Base-by-base conservation (phyloP, 352 stramenopile species). In the Nothophytophthora sp. region DNA sequence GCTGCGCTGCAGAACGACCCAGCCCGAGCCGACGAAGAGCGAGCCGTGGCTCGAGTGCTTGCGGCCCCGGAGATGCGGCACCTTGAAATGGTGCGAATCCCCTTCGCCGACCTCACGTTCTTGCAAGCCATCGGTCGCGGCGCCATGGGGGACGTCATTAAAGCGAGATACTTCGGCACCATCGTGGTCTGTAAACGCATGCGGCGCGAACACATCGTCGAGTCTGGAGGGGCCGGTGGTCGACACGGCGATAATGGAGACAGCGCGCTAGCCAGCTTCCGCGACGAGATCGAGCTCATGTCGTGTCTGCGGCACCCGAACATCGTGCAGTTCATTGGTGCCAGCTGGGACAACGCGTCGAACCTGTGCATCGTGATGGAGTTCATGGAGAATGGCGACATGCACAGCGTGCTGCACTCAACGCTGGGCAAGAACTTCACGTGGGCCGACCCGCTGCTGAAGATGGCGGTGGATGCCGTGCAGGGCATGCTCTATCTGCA, bases 401-500 rank as follows among this genome's bases (percentile, higher is more conserved):
- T 95, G 27, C 94, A 92, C 27, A 76, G 57, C 12, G 83, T 95
- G 41, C 70, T 95, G 37, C 81, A 82, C 1, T 92, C 94, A 57
- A 71, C 75, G 9, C 73, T 86, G 53, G 88, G 90, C 70, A 82
- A 79, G 44, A n/a, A n/a, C n/a, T 68, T 95, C 29, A 84, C 83
- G 20, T 95, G 86, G 86, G 79, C 80, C 12, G 86, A 95, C 20
- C 86, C 86, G 18, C 79, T 98, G 34, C 57, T 95, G 43, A 73
- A 83, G 50, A 92, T 96, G 80, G 89, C 88, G 42, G 95, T 96
- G 36, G 88, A 96, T 58, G 93, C 87, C 23, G 96, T 95, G 22
- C 86, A 92, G 45, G 96, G 95, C 45, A 98, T 99, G 76, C 85
- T 95, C 54, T 99, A 99, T 69, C 73, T 99, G 44, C 97, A 99